Conservation (phyloP, 2,329 filamentous ascomycete genomes). For the Lasiodiplodia citricola region DNA sequence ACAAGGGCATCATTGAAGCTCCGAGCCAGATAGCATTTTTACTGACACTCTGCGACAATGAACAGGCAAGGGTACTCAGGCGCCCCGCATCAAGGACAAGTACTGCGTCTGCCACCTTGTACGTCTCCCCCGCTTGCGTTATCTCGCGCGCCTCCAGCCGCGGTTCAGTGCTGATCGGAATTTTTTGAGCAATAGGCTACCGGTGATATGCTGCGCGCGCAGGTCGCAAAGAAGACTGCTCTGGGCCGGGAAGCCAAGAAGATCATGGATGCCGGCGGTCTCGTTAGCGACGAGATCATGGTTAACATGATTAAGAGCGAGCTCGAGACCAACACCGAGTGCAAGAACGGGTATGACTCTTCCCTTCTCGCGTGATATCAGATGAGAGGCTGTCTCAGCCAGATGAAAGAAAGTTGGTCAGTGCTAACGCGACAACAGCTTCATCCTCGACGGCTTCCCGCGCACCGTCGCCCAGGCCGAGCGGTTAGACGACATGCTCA, state of each 20-base stretch:
- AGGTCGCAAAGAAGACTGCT: conserved; percentile 95
- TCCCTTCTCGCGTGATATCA: not conserved
- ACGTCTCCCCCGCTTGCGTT: conserved; percentile 46
- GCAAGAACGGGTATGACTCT: conserved; percentile 84
- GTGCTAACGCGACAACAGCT: conserved; percentile 59
- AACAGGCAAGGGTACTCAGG: conserved; percentile 96
- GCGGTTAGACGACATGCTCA: conserved; percentile 91
- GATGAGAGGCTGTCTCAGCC: not conserved
- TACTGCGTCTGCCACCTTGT: conserved; percentile 97
- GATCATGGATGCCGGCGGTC: conserved; percentile 98
- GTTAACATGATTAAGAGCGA: conserved; percentile 99
- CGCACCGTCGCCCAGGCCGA: conserved; percentile 95
- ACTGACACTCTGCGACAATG: conserved; percentile 34
- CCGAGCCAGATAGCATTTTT: conserved; percentile 23
- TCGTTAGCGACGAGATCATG: conserved; percentile 99
- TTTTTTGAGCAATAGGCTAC: conserved; percentile 70
- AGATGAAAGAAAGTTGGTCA: not conserved
- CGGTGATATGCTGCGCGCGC: conserved; percentile 97
- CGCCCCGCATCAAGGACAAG: conserved; percentile 96
- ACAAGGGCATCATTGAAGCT: not conserved
- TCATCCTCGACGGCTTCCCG: conserved; percentile 98
- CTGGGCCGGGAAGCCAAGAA: conserved; percentile 98
- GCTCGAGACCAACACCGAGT: conserved; percentile 91
- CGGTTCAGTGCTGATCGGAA: conserved; percentile 8
- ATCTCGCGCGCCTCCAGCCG: not conserved